Conservation (phyloP, 805 yeast genomes). For the Sugiyamaella marilandica region DNA sequence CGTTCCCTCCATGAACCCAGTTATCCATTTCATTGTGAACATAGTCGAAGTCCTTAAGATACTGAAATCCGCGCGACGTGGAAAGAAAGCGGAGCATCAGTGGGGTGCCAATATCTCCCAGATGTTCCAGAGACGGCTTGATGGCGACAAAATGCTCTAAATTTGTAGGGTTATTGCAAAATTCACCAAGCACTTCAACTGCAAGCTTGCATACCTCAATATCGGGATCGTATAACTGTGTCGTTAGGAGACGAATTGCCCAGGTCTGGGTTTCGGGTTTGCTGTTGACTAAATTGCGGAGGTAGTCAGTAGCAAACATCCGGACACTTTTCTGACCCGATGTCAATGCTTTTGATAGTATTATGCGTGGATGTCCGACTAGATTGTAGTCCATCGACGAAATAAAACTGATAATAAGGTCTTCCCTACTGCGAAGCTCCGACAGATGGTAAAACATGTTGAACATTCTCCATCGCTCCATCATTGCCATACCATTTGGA, state of each 20-base stretch:
- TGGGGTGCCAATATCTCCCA: constrained; percentile 49
- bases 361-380: constrained; percentile 62
- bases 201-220: constrained; percentile 52
- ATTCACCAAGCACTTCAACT: constrained; percentile 49
- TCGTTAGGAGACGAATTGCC: constrained; percentile 52
- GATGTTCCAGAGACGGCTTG: constrained; percentile 53
- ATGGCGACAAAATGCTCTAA: constrained; percentile 47
- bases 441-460: constrained; percentile 72
- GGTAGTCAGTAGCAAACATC: constrained; percentile 49
- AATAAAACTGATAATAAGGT: constrained; percentile 53
- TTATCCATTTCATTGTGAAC: constrained; percentile 59
- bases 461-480: constrained; percentile 81
- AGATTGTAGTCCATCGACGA: constrained; percentile 55
- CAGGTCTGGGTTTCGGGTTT: constrained; percentile 33
- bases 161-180: constrained; percentile 43
- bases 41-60: constrained; percentile 53
- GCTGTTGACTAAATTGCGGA: constrained; percentile 40
- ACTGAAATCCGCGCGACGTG: constrained; percentile 64
- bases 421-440: constrained; percentile 49
- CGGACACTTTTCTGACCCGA: constrained; percentile 51
- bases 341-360: constrained; percentile 60
- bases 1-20: constrained; percentile 50
- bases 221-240: constrained; percentile 65
- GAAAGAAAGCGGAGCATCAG: constrained; percentile 61
- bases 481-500: constrained; percentile 57